Evolutionary conservation across 192 early-diverging fungal genomes (phyloP).

Genomic region (Coemansia sp.): DNA sequence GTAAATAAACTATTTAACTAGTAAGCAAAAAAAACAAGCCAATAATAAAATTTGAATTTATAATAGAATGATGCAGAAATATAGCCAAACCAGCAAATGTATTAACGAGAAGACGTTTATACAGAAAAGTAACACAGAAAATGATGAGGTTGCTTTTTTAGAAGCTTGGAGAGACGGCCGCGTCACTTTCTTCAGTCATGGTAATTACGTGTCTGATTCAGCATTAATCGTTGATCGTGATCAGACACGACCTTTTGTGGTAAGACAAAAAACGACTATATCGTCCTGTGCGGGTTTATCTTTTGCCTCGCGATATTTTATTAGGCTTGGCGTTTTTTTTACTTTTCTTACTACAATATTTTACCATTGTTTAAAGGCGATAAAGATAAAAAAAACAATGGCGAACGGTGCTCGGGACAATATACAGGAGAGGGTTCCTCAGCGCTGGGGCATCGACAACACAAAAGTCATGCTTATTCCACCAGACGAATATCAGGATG

Average conservation of each 20-base stretch:
- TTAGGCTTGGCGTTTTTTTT: neutral
- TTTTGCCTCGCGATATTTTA: too few relatives aligned
- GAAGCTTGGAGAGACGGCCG: neutral
- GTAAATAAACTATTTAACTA: neutral
- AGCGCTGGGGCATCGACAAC: conserved; percentile 19
- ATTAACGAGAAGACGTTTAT: neutral
- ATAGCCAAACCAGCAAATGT: neutral
- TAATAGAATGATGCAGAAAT: neutral
- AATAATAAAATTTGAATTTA: neutral
- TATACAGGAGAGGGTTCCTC: conserved; percentile 19
- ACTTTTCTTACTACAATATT: neutral
- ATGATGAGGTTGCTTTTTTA: neutral
- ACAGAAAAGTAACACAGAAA: neutral
- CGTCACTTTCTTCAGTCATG: neutral
- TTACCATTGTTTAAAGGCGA: too few relatives aligned
- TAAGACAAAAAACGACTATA: too few relatives aligned
- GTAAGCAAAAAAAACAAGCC: neutral
- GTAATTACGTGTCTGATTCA: neutral
- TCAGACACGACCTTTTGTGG: neutral
- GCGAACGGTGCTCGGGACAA: neutral
- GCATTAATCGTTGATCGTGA: neutral
- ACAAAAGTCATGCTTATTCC: conserved; percentile 31
- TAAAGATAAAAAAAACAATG: too few relatives aligned
- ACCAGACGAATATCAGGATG: conserved; percentile 42
- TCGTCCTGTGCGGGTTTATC: too few relatives aligned